Evolutionary conservation across 208 protist genomes (phyloP), one percentile per base, ranked within the genome.

Genomic region (Wallacemonas sp.): DNA sequence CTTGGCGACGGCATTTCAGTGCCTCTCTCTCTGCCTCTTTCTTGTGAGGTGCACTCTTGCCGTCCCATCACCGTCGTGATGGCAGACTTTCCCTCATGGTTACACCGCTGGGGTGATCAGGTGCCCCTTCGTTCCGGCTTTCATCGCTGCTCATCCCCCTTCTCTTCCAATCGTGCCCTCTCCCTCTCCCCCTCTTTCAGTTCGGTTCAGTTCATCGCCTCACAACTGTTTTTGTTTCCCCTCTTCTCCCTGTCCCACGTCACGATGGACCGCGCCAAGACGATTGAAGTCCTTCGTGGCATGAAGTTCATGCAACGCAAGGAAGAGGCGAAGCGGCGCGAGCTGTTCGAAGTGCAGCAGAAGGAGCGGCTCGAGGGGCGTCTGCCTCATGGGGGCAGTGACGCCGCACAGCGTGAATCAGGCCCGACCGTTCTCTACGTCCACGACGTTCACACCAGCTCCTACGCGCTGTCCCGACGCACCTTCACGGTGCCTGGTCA

Each of bases 271-370:
- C 92, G 86, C 57, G 53, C 62, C 10, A 91, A 91, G 63, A 87
- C 84, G 8, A n/a, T 96, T 15, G 87, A 96, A 38, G 70, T 89
- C 26, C 85, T 96, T 21, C 80, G 85, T 2, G 77, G 85, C 68
- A 93, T 96, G 90, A 96, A 93, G 70, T 96, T 96, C 62, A 96
- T 96, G 90, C 90, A 96, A 66, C 87, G 90, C 37, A 93, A 93
- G 68, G 87, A 96, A 48, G 90, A 96, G 62, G 78, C 76, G 22
- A 89, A 89, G 68, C 81, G 87, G 1, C 78, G 90, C 13, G 81
- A 81, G 34, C 63, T 81, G 27, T 92, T 88, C 76, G 87, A 96
- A 58, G 38, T 72, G 0, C 62, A 86, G 34, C 90, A 89, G 34
- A 70, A 78, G 15, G 78, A 83, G 52, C 63, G 75, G 39, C 45